These are phyloP conservation scores for Fusarium brevicatenulatum DNA, from an alignment of 2,329 filamentous ascomycete species.

Conservation along the genomic window DNA sequence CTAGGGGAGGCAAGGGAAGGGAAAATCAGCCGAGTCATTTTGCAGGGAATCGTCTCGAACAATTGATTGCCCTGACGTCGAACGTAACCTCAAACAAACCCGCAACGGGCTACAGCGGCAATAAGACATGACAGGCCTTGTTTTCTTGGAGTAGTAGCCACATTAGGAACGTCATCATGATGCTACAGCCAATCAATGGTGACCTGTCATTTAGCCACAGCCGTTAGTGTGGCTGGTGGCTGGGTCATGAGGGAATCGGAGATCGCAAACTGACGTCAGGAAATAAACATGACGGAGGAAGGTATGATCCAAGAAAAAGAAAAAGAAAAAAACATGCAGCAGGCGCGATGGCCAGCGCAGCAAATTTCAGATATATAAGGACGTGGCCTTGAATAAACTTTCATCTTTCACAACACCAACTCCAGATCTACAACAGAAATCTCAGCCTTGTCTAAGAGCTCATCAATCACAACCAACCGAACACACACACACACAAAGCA, in stretches of 20 bases:
- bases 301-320: conserved; percentile 13
- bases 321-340: conserved; percentile 6
- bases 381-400: neutral
- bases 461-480: neutral
- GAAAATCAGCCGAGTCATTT: conserved; percentile 24
- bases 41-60: conserved; percentile 21
- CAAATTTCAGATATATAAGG: conserved; percentile 28
- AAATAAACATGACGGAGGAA: conserved; percentile 18
- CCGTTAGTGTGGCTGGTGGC: conserved; percentile 22
- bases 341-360: neutral
- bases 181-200: conserved; percentile 7
- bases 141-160: conserved; percentile 23
- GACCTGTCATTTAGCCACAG: conserved; percentile 18
- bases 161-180: conserved; percentile 20
- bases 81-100: conserved; percentile 28
- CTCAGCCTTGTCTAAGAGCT: neutral
- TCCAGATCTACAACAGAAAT: neutral
- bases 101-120: conserved; percentile 25
- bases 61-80: conserved; percentile 27
- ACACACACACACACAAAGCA: conserved; percentile 2
- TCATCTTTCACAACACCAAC: conserved; percentile 5
- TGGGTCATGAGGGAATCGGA: conserved; percentile 31
- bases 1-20: neutral
- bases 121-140: conserved; percentile 25
- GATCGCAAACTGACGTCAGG: conserved; percentile 35